phyloP scores from a whole-genome alignment of 1,284 basidiomycete species.

The Cryptococcus depauperatus region DNA sequence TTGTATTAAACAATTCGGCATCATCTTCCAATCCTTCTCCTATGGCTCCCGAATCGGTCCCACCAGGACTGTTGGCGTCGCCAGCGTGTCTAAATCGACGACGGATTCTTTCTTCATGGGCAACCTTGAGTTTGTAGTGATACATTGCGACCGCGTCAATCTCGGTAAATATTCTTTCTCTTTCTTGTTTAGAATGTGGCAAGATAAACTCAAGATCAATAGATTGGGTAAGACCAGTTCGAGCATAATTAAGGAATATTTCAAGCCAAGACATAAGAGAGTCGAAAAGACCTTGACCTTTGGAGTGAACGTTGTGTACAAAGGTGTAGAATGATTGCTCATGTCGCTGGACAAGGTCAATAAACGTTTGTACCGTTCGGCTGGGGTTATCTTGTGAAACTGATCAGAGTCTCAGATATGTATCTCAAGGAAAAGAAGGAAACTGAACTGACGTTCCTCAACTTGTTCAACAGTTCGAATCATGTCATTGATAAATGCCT shows the following conservation, averaged over 20 bases:
- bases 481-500: slow-evolving; percentile 91
- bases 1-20: slow-evolving; percentile 65
- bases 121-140: slow-evolving; percentile 83
- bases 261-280: slow-evolving; percentile 96
- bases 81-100: slow-evolving; percentile 58
- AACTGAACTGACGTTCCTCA: slow-evolving; percentile 65
- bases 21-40: slow-evolving; percentile 63
- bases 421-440: slow-evolving; percentile 1
- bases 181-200: slow-evolving; percentile 67
- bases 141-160: slow-evolving; percentile 79
- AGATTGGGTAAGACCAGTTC: slow-evolving; percentile 64
- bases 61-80: slow-evolving; percentile 29
- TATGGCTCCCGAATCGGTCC: slow-evolving; percentile 35
- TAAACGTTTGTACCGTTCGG: slow-evolving; percentile 83
- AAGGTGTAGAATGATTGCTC: slow-evolving; percentile 94
- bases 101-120: slow-evolving; percentile 79
- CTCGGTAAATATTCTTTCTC: slow-evolving; percentile 67
- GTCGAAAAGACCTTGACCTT: slow-evolving; percentile 90
- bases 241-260: slow-evolving; percentile 80
- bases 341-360: slow-evolving; percentile 86
- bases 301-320: slow-evolving; percentile 97
- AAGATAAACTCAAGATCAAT: slow-evolving; percentile 79
- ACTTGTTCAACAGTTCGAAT: slow-evolving; percentile 88
- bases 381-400: slow-evolving; percentile 77
- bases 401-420: slow-evolving; percentile 33